A percentile compares a stretch with the other conserved stretches of the same genome.
Conservation (phyloP, 2,329 filamentous ascomycete genomes). For the Aspergillus pseudotamarii region DNA sequence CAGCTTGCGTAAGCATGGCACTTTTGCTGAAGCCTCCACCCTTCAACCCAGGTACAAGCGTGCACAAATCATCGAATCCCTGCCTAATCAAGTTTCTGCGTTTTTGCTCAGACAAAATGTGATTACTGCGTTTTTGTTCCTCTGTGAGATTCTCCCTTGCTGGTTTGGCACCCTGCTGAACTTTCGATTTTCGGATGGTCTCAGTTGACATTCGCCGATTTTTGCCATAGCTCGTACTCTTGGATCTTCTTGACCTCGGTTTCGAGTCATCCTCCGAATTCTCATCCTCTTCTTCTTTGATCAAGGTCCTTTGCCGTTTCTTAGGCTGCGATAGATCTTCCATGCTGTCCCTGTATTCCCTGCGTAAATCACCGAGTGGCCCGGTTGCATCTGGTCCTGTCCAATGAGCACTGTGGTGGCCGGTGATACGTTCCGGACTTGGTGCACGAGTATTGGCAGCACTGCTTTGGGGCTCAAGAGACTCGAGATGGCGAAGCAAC, state of each 20-base stretch:
- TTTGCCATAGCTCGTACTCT: conserved; percentile 42
- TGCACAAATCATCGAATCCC: conserved; percentile 78
- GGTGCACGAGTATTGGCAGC: conserved; percentile 62
- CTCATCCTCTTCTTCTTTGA: conserved; percentile 47
- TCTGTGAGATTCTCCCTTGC: conserved; percentile 68
- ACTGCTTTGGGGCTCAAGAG: conserved; percentile 61
- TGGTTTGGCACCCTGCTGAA: conserved; percentile 33
- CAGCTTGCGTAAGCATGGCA: conserved; percentile 73
- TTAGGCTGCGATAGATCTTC: conserved; percentile 33
- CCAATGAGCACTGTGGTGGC: conserved; percentile 19
- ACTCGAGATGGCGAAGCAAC: conserved; percentile 59
- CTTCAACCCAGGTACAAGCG: conserved; percentile 73
- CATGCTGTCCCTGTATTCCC: conserved; percentile 20
- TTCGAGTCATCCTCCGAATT: conserved; percentile 34
- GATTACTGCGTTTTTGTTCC: conserved; percentile 81
- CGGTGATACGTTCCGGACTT: conserved; percentile 51
- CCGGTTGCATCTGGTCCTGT: conserved; percentile 13
- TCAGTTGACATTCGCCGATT: conserved; percentile 37
- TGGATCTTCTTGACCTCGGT: conserved; percentile 53
- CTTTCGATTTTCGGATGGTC: conserved; percentile 39
- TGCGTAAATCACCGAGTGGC: conserved; percentile 13
- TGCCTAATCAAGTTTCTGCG: conserved; percentile 78
- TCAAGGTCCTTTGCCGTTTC: conserved; percentile 33
- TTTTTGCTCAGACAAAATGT: conserved; percentile 87
- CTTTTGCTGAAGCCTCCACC: conserved; percentile 82